Percentiles rank a stretch among this genome's conserved stretches.
Conservation (phyloP, 108 stramenopile genomes). For the Heterococcus sp. region DNA sequence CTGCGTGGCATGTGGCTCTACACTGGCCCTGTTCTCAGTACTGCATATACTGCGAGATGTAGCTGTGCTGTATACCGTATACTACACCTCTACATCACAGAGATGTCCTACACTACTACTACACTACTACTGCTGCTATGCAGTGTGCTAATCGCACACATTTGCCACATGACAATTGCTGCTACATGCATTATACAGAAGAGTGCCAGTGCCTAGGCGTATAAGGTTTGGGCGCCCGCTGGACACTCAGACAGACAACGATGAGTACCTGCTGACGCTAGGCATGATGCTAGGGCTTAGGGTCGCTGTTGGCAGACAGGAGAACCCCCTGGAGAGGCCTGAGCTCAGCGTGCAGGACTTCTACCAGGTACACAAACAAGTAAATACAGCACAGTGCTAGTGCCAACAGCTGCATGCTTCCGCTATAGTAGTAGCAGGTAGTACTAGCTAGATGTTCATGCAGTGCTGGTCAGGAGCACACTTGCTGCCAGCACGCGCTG, state of each 20-base stretch:
- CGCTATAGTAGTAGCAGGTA: not conserved
- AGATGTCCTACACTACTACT: not conserved
- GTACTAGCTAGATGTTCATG: not conserved
- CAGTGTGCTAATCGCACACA: not conserved
- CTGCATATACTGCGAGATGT: too few species aligned
- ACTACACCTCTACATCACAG: not conserved
- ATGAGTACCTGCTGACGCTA: slow-evolving; percentile 86
- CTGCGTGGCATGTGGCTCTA: too few species aligned
- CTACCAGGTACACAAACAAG: slow-evolving; percentile 67
- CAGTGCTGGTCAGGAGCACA: not conserved
- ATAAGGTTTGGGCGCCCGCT: slow-evolving; percentile 9
- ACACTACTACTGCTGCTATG: not conserved
- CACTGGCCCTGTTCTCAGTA: too few species aligned
- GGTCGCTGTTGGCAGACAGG: slow-evolving; percentile 67
- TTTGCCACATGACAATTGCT: not conserved
- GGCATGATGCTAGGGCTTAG: slow-evolving; percentile 96
- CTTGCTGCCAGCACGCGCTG: not conserved
- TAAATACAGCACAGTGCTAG: not conserved
- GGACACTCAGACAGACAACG: slow-evolving; percentile 82
- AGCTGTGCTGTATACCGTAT: too few species aligned
- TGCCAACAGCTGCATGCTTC: not conserved
- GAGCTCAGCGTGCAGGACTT: slow-evolving; percentile 66
- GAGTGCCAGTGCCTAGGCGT: not conserved
- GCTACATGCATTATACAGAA: too few species aligned
- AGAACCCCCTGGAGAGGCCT: slow-evolving; percentile 30